A percentile compares a stretch with the other conserved stretches of the same genome.
phyloP scores from a whole-genome alignment of 2,329 filamentous ascomycete genomes.

The Amesomyces nigricolor region DNA sequence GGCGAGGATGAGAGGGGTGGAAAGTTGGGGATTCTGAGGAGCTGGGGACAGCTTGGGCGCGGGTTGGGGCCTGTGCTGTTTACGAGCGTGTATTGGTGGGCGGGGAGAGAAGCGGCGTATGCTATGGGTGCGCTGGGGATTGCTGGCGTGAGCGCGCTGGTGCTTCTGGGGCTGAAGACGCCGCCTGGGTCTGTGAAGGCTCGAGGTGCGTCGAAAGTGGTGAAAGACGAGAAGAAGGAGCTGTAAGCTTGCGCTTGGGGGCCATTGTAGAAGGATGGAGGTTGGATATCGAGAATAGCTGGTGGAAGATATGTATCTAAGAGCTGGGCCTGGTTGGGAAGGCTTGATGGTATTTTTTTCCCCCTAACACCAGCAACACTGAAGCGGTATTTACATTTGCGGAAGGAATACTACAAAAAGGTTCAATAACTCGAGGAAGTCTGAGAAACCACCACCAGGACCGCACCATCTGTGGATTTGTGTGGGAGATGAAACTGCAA shows the following conservation, averaged over 20 bases:
- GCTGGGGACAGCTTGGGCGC: conserved; percentile 79
- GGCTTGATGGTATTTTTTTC: no score
- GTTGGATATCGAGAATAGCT: neutral
- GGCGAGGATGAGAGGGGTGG: conserved; percentile 72
- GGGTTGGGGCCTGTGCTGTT: conserved; percentile 85
- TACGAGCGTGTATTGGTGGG: conserved; percentile 98
- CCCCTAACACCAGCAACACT: no score
- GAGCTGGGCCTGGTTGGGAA: neutral
- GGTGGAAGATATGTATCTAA: neutral
- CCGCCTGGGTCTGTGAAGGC: conserved; percentile 40
- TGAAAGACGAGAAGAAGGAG: conserved; percentile 21
- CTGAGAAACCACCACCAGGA: no score
- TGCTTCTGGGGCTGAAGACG: conserved; percentile 65
- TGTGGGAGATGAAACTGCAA: no score
- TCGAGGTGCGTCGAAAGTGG: neutral
- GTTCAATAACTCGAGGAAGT: no score
- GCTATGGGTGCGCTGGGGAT: conserved; percentile 75
- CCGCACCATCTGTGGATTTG: no score
- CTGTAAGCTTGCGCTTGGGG: conserved; percentile 10
- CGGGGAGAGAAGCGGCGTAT: conserved; percentile 81
- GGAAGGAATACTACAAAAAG: no score
- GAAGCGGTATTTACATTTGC: no score
- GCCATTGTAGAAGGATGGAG: neutral
- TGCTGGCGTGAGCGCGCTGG: conserved; percentile 63
- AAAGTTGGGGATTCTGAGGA: conserved; percentile 77